phyloP scores from a whole-genome alignment of 352 stramenopile genomes.

The Thalassiosira exigua region DNA sequence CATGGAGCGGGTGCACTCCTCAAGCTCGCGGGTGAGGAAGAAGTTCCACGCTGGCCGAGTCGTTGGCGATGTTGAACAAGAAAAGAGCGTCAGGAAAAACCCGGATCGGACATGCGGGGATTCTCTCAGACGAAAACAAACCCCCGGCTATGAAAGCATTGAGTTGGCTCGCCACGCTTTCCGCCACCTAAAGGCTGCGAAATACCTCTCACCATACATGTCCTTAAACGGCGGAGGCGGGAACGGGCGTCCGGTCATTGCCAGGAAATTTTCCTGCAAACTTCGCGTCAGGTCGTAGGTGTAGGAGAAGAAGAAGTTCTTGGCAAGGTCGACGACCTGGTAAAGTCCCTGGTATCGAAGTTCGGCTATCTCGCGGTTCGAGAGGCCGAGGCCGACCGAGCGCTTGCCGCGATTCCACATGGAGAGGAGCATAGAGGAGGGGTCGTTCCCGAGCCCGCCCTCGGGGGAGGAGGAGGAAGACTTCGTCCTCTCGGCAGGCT shows the following conservation, averaged over 20 bases:
- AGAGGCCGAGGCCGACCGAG: constrained; percentile 76
- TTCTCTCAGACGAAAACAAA: too few species aligned
- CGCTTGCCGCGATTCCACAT: constrained; percentile 85
- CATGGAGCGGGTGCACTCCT: constrained; percentile 86
- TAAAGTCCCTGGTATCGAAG: constrained; percentile 95
- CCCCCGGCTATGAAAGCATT: too few species aligned
- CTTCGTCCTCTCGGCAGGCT: constrained; percentile 68
- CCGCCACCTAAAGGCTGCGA: too few species aligned
- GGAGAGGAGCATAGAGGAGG: constrained; percentile 75
- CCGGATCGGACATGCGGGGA: too few species aligned
- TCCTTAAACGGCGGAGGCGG: constrained; percentile 86
- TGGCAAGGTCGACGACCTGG: constrained; percentile 98
- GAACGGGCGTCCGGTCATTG: constrained; percentile 73
- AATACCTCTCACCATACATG: constrained; percentile 87
- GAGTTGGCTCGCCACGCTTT: too few species aligned
- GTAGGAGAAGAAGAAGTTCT: constrained; percentile 99
- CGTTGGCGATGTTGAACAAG: too few species aligned
- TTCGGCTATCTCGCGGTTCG: constrained; percentile 86
- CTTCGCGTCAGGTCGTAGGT: constrained; percentile 98
- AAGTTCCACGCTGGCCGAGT: constrained; percentile 95
- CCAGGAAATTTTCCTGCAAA: constrained; percentile 97
- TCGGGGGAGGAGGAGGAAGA: constrained; percentile 39
- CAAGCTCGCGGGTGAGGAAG: constrained; percentile 94
- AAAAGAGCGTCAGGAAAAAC: too few species aligned
- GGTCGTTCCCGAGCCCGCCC: constrained; percentile 60